Conservation (phyloP, 1,284 basidiomycete genomes). For the Agroathelia rolfsii region DNA sequence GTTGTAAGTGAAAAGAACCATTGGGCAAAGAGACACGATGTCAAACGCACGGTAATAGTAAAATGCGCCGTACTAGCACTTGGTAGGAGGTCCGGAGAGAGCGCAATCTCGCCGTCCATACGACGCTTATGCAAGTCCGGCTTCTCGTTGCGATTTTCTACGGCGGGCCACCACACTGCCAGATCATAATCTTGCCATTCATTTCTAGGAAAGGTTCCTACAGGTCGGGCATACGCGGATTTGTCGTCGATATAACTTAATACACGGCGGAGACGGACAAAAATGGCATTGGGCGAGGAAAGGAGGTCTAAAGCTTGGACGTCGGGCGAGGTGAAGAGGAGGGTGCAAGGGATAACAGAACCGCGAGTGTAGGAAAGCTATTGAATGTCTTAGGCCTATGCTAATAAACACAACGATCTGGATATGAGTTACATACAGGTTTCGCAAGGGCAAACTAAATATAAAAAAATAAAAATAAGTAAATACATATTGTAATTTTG, state of each 20-base stretch:
- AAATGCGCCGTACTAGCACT: slow-evolving; percentile 37
- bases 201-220: not conserved
- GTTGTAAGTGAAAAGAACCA: slow-evolving; percentile 19
- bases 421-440: slow-evolving; percentile 32
- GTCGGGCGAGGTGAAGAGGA: slow-evolving; percentile 31
- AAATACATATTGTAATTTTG: slow-evolving; percentile 1
- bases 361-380: slow-evolving; percentile 41
- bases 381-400: not conserved
- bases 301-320: slow-evolving; percentile 32
- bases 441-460: slow-evolving; percentile 31
- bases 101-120: slow-evolving; percentile 39
- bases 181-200: slow-evolving; percentile 29
- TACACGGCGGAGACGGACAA: slow-evolving; percentile 31
- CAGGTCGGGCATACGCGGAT: not conserved
- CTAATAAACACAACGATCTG: slow-evolving; percentile 1
- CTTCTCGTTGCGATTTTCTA: slow-evolving; percentile 17
- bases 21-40: not conserved
- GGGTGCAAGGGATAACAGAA: slow-evolving; percentile 32
- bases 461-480: slow-evolving; percentile 4
- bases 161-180: slow-evolving; percentile 37
- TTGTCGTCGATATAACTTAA: slow-evolving; percentile 28
- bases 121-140: slow-evolving; percentile 22
- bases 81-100: slow-evolving; percentile 37
- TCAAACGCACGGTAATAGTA: slow-evolving; percentile 30
- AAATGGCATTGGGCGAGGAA: slow-evolving; percentile 28